phyloP scores from a whole-genome alignment of 1,284 basidiomycete species.

The Malassezia equina region DNA sequence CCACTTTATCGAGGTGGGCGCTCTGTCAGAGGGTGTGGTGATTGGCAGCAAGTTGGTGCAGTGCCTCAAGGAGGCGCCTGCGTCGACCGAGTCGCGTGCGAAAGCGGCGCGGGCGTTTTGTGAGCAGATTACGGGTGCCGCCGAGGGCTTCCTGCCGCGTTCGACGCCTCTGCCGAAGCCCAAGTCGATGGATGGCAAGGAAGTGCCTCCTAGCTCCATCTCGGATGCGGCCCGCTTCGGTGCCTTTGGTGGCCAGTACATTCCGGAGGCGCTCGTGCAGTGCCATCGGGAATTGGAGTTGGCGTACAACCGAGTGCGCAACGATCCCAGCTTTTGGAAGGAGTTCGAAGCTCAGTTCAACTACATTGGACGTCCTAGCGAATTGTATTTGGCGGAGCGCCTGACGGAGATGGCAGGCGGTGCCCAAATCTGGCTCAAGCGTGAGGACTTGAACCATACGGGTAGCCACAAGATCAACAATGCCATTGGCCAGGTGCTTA shows the following conservation, averaged over 20 bases:
- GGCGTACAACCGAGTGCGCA: conserved; percentile 74
- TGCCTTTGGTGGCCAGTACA: conserved; percentile 90
- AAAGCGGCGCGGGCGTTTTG: conserved; percentile 54
- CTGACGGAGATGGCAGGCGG: conserved; percentile 68
- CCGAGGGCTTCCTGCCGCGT: conserved; percentile 34
- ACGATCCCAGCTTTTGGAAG: conserved; percentile 82
- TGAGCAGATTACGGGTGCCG: conserved; percentile 56
- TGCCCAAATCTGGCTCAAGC: conserved; percentile 94
- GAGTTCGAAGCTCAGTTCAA: conserved; percentile 80
- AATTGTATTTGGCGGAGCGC: conserved; percentile 65
- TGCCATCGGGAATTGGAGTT: conserved; percentile 81
- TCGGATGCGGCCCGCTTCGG: conserved; percentile 61
- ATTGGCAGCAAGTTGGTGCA: conserved; percentile 77
- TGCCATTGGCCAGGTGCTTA: conserved; percentile 57
- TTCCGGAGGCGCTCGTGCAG: conserved; percentile 85
- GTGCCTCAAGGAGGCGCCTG: conserved; percentile 59
- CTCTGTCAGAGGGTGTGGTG: conserved; percentile 76
- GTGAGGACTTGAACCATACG: conserved; percentile 67
- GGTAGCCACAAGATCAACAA: conserved; percentile 49
- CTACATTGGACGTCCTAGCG: conserved; percentile 71
- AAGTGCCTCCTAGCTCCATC: not conserved
- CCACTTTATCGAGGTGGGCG: conserved; percentile 79
- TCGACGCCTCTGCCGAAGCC: conserved; percentile 28
- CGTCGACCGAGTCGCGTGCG: conserved; percentile 47
- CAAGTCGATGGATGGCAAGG: not conserved